phyloP scores from a whole-genome alignment of 352 stramenopile species.

The Globisporangium recalcitrans region DNA sequence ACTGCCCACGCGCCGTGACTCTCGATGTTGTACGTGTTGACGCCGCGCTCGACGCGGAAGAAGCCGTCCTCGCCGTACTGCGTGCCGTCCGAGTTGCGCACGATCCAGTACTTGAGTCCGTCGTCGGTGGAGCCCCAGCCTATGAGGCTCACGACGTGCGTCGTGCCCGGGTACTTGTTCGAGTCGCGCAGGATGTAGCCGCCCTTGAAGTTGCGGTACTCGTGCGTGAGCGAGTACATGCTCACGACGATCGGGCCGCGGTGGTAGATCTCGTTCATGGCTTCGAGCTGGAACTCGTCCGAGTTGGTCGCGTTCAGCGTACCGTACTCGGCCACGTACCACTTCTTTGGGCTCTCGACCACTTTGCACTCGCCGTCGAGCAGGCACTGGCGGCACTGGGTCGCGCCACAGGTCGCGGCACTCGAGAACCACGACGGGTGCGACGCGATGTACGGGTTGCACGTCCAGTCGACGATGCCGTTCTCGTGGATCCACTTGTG shows the following conservation, averaged over 20 bases:
- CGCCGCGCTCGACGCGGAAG: conserved; percentile 60
- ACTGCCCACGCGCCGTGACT: conserved; percentile 67
- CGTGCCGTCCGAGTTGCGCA: conserved; percentile 90
- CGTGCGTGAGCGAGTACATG: conserved; percentile 78
- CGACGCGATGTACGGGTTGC: conserved; percentile 76
- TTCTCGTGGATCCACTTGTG: conserved; percentile 85
- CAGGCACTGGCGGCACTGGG: conserved; percentile 63
- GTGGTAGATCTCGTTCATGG: conserved; percentile 96
- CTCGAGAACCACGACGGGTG: conserved; percentile 71
- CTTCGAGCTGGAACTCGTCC: conserved; percentile 62
- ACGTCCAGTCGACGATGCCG: conserved; percentile 76
- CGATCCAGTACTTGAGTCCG: conserved; percentile 94
- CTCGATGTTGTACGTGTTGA: conserved; percentile 81
- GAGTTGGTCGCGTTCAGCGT: conserved; percentile 68
- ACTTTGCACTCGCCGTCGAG: conserved; percentile 58
- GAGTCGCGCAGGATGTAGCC: conserved; percentile 89
- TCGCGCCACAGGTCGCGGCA: conserved; percentile 42
- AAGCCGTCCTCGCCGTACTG: conserved; percentile 74
- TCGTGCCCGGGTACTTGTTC: conserved; percentile 64
- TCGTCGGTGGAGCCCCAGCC: conserved; percentile 89
- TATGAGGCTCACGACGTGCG: conserved; percentile 93
- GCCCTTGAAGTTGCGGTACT: conserved; percentile 87
- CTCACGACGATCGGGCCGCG: conserved; percentile 92
- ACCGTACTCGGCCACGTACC: conserved; percentile 66
- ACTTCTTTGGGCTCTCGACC: conserved; percentile 53